Percentiles rank a stretch among this genome's conserved stretches.
phyloP scores from a whole-genome alignment of 106 monocot genomes.

The Ottelia alismoides region DNA sequence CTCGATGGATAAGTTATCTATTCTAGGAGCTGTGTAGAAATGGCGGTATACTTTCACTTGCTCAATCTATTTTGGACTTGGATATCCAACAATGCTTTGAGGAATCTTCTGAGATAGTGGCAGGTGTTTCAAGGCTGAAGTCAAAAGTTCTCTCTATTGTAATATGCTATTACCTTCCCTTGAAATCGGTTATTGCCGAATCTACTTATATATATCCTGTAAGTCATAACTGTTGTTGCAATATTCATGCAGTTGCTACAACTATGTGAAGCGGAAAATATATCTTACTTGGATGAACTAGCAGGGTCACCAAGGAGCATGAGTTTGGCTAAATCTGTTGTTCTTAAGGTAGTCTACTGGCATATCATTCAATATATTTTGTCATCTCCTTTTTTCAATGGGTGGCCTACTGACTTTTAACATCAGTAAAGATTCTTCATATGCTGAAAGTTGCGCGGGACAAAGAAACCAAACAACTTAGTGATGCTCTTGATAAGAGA shows the following conservation, averaged over 20 bases:
- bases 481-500: conserved; percentile 25
- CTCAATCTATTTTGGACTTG: conserved; percentile 52
- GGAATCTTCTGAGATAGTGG: conserved; percentile 37
- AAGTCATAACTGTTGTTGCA: not conserved
- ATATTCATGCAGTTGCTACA: conserved; percentile 59
- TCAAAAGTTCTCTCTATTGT: conserved; percentile 87
- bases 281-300: conserved; percentile 98
- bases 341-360: conserved; percentile 35
- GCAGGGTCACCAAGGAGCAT: conserved; percentile 74
- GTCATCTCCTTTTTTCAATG: too few relatives aligned
- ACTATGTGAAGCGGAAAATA: conserved; percentile 91
- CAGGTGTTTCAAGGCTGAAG: conserved; percentile 76
- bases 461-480: conserved; percentile 25
- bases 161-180: too few relatives aligned
- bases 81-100: conserved; percentile 34
- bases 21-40: conserved; percentile 79
- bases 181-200: too few relatives aligned
- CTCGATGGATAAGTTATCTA: not conserved
- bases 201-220: too few relatives aligned
- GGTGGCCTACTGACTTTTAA: too few relatives aligned
- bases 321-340: conserved; percentile 76
- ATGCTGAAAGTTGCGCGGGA: conserved; percentile 52
- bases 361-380: too few relatives aligned
- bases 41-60: conserved; percentile 82
- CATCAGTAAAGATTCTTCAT: conserved; percentile 87